Percentiles rank a stretch among this genome's conserved stretches.
These are phyloP conservation scores for Trapa incisa DNA, from an alignment of 345 rosid genomes.

Conservation along the genomic window DNA sequence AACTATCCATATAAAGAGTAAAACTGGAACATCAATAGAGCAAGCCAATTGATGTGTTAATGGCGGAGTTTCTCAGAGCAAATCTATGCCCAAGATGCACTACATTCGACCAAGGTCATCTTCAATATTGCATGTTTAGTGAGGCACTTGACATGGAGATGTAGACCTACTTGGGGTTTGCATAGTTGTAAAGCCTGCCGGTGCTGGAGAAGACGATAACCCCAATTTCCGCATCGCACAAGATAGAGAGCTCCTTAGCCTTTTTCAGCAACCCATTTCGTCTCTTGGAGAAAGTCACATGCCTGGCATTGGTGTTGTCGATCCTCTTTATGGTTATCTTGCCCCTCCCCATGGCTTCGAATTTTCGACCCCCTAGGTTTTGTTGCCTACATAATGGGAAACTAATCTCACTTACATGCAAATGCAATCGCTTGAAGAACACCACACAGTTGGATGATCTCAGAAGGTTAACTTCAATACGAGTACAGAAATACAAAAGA, in stretches of 20 bases:
- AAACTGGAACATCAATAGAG: too few relatives aligned
- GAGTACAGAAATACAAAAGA: too few relatives aligned
- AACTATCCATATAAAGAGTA: too few relatives aligned
- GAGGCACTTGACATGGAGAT: neutral
- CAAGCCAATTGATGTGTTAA: too few relatives aligned
- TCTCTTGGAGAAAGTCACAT: constrained; percentile 7
- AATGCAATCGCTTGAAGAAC: too few relatives aligned
- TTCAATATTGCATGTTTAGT: neutral
- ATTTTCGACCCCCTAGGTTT: neutral
- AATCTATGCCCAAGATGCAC: neutral
- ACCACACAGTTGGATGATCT: too few relatives aligned
- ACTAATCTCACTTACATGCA: neutral
- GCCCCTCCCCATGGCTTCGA: constrained; percentile 41
- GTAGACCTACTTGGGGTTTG: neutral
- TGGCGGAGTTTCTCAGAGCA: too few relatives aligned
- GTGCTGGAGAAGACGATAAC: neutral
- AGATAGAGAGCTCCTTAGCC: too few relatives aligned
- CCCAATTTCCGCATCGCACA: constrained; percentile 5
- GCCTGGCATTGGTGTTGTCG: constrained; percentile 44
- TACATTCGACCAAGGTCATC: neutral
- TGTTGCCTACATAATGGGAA: neutral
- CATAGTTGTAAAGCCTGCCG: neutral
- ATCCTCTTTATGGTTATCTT: constrained; percentile 44
- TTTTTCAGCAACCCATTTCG: too few relatives aligned
- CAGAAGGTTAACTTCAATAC: too few relatives aligned